phyloP scores from a whole-genome alignment of 352 stramenopile genomes.

The Phytopythium vexans region DNA sequence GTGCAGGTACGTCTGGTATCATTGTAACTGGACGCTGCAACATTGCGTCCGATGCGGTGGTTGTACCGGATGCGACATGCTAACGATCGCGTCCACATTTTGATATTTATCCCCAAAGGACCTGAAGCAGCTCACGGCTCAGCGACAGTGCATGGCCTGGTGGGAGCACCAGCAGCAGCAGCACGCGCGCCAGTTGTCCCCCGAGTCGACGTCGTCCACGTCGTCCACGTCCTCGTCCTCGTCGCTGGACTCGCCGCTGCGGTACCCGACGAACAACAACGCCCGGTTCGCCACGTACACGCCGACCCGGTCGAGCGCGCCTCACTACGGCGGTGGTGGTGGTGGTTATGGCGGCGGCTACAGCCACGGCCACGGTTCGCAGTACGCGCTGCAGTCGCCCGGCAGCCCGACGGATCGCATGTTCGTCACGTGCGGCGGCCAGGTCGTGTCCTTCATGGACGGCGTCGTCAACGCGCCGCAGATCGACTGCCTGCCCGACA shows the following conservation, averaged over 20 bases:
- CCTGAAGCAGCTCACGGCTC: constrained; percentile 76
- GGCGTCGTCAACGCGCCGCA: constrained; percentile 74
- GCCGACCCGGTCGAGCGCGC: constrained; percentile 19
- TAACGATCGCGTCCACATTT: constrained; percentile 5
- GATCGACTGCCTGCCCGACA: constrained; percentile 45
- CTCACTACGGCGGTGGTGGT: constrained; percentile 10
- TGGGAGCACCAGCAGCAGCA: constrained; percentile 47
- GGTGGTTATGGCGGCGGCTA: constrained; percentile 10
- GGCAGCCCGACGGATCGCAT: constrained; percentile 48
- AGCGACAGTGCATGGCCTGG: constrained; percentile 66
- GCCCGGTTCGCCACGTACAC: constrained; percentile 16
- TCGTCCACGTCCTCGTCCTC: constrained; percentile 19
- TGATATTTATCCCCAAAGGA: constrained; percentile 27
- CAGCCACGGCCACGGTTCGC: not conserved
- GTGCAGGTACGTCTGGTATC: constrained; percentile 45
- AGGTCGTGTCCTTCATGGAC: constrained; percentile 83
- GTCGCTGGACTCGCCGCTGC: constrained; percentile 8
- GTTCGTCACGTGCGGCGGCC: constrained; percentile 77
- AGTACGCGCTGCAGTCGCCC: not conserved
- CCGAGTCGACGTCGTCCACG: constrained; percentile 14
- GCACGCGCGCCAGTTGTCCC: constrained; percentile 39
- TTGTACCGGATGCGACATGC: not conserved
- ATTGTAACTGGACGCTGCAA: not conserved
- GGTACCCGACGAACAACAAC: constrained; percentile 9
- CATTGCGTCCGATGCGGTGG: not conserved